Percentiles rank a stretch among this genome's conserved stretches.
These are phyloP conservation scores for Solanum stenotomum DNA, from an alignment of 257 asterid genomes.

Conservation along the genomic window DNA sequence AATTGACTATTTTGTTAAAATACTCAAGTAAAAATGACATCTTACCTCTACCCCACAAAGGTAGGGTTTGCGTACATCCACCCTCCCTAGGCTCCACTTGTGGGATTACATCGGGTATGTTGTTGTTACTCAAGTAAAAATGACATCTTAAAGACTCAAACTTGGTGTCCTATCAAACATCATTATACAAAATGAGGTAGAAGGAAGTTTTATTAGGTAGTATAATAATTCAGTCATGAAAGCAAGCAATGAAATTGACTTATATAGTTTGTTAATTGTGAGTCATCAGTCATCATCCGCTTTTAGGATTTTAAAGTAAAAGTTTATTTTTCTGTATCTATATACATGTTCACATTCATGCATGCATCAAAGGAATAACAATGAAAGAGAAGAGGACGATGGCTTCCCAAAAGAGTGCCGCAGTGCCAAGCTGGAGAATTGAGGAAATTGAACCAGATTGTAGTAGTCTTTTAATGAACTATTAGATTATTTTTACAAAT, in stretches of 20 bases:
- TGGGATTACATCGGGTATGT: not conserved
- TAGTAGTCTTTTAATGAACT: not conserved
- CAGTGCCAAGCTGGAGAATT: not conserved
- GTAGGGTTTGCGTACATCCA: not conserved
- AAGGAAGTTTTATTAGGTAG: not conserved
- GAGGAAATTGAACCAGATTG: not conserved
- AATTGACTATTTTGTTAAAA: not conserved
- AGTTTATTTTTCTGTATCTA: not conserved
- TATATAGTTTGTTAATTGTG: not conserved
- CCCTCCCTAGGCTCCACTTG: not conserved
- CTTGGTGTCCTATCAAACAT: not conserved
- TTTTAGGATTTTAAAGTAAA: not conserved
- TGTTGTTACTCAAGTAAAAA: not conserved
- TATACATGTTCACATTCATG: not conserved
- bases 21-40: not conserved
- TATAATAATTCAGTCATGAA: not conserved
- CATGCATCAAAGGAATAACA: not conserved
- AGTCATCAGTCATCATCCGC: not conserved
- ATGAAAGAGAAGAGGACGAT: not conserved
- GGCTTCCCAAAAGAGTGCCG: not conserved
- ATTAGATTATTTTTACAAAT: not conserved
- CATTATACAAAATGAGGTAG: not conserved
- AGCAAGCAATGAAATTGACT: not conserved
- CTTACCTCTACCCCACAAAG: not conserved
- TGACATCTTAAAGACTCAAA: not conserved